Evolutionary conservation across 495 filamentous ascomycete species (phyloP), one percentile per base, ranked within the genome.

Genomic region (Peziza echinospora): DNA sequence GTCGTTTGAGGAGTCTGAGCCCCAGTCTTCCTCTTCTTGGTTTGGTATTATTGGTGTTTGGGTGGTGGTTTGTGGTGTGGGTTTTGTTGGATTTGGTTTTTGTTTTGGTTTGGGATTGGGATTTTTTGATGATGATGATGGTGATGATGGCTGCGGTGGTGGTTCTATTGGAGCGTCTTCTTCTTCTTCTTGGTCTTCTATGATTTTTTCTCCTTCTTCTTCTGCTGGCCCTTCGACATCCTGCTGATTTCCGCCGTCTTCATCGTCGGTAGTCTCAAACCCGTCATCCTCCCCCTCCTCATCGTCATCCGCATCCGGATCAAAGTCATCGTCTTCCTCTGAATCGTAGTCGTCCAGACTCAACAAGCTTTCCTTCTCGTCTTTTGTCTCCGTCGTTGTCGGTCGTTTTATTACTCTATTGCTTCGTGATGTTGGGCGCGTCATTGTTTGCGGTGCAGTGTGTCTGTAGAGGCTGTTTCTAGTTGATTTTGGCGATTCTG

Each of bases 281-380:
- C 6, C 30, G 13, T 37, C 30, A 49, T 70, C 68, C 45, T 69
- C 67, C 49, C 70, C 68, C 45, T 69, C 67, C 13, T 63, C 70
- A 8, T 56, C 57, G 47, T 67, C 69, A 22, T 60, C 67, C 1
- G 53, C 59, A 10, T 41, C 45, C 5, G 78, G 71, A 34, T 78
- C 71, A 52, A 84, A 84, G 55, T 85, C 80, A 42, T 74, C 75
- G 55, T 85, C 80, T 54, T 83, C 78, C 16, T 71, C 71, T 21
- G 79, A 84, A 46, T 74, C 67, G 51, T 84, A 84, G 21, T 70
- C 64, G 22, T 78, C 74, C 19, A 24, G 76, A 72, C 26, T 68
- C 65, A 13, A 58, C 43, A 52, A 49, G 39, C 50, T 19, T 52
- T 53, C 56, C 6, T 17, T n/a, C n/a, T n/a, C n/a, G n/a, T n/a